Evolutionary conservation across 2,329 filamentous ascomycete species (phyloP), one percentile per base, ranked within the genome.

Genomic region (Davidsoniella eucalypti): DNA sequence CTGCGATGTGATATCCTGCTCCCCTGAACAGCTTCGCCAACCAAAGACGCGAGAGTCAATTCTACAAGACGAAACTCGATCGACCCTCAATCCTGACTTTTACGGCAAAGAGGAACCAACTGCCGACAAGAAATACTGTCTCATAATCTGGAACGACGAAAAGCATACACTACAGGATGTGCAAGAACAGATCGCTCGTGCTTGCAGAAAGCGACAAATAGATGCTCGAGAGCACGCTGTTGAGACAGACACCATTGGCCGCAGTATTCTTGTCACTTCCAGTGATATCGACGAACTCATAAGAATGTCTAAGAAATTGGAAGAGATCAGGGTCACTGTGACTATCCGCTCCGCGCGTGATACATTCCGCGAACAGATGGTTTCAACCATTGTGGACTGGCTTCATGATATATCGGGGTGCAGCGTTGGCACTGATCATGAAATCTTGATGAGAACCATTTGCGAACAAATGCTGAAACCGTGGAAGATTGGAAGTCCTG

Each of bases 331-430:
- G 61, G 79, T 98, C 52, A 96, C 92, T 0, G 87, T 95, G 45
- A 98, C 92, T 0, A 87, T 98, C 54, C 79, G 92, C 42, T 94
- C 90, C 8, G 80, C 92, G 4, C 77, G 93, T 57, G 92, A 98
- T 65, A 96, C 87, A 0, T 98, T 96, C 66, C 77, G 92, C 53
- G 92, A 98, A 62, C 85, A 96, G 62, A 98, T 98, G 93, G 95
- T 88, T 58, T 87, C 85, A n/a, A 87, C 87, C 14, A 90, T 98
- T 54, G 83, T 98, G 49, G 88, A 95, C 58, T 98, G 93, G 93
- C 73, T 98, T 17, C 76, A 81, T 48, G 93, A 98, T 63, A 93
- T 98, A 58, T 78, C 87, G 6, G 87, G 87, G 26, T 95, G 88
- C 64, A 83, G 79, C 49, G 84, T 94, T 44, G 87, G 86, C 1